Evolutionary conservation across 2,329 filamentous ascomycete genomes (phyloP).

Genomic region (Ascosphaera aggregata): DNA sequence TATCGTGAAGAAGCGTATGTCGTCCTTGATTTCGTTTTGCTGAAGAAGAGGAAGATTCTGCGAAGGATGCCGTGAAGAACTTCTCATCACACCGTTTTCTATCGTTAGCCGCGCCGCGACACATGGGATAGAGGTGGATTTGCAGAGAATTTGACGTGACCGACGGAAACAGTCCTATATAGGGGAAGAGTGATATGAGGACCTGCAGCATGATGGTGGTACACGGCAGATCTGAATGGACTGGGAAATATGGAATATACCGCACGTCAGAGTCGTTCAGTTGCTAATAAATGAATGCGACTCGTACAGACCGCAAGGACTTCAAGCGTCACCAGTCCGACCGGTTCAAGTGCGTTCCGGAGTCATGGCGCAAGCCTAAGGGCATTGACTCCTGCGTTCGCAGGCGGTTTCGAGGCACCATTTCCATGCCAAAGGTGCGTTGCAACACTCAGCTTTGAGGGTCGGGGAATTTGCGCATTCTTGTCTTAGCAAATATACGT

Average conservation of each 20-base stretch:
- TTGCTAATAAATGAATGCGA: not conserved
- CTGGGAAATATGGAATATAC: not conserved
- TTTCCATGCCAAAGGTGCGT: constrained; percentile 95
- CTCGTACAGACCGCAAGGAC: constrained; percentile 58
- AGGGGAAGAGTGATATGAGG: not conserved
- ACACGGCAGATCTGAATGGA: not conserved
- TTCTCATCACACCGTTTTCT: not conserved
- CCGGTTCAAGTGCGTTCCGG: constrained; percentile 76
- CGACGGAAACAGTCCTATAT: no score
- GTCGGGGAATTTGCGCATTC: not conserved
- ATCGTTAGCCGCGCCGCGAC: not conserved
- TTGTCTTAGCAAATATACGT: not conserved
- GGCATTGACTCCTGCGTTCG: constrained; percentile 98
- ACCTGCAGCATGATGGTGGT: not conserved
- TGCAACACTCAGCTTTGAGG: not conserved
- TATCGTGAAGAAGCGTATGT: constrained; percentile 99
- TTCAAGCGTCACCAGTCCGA: constrained; percentile 98
- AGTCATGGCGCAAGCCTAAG: constrained; percentile 98
- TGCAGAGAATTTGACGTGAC: no score
- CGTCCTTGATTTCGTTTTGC: constrained; percentile 6
- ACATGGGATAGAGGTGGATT: not conserved
- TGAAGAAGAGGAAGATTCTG: constrained; percentile 2
- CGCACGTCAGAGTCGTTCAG: not conserved
- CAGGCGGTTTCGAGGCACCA: constrained; percentile 89
- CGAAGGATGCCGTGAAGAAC: not conserved